Conservation (phyloP, 352 stramenopile genomes). For the Achlya hypogyna region DNA sequence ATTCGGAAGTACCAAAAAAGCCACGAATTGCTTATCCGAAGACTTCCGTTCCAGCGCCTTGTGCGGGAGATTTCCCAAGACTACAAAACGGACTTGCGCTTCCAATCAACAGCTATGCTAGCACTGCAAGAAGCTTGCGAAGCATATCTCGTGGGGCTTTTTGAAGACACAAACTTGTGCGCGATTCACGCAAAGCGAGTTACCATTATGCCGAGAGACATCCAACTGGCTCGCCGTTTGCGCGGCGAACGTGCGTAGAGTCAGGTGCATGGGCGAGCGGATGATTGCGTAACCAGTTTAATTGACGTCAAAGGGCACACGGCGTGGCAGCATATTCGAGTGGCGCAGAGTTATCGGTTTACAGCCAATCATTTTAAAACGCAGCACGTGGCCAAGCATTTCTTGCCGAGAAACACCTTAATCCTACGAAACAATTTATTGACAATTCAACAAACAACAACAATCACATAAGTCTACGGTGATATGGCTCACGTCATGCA, state of each 20-base stretch:
- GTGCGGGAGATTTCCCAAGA: conserved; percentile 92
- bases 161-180: conserved; percentile 94
- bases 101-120: conserved; percentile 91
- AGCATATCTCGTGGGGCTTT: conserved; percentile 92
- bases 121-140: conserved; percentile 88
- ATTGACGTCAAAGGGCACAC: too few relatives aligned
- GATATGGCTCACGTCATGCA: too few relatives aligned
- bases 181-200: conserved; percentile 94
- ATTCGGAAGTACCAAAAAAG: conserved; percentile 91
- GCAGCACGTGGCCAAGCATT: too few relatives aligned
- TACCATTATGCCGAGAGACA: conserved; percentile 97
- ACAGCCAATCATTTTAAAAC: too few relatives aligned
- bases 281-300: too few relatives aligned
- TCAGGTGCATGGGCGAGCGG: too few relatives aligned
- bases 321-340: too few relatives aligned
- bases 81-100: conserved; percentile 96
- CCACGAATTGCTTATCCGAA: conserved; percentile 88
- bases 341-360: too few relatives aligned
- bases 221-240: conserved; percentile 90
- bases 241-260: conserved; percentile 85
- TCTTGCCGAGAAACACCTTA: too few relatives aligned
- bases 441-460: too few relatives aligned
- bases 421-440: too few relatives aligned
- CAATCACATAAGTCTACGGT: too few relatives aligned
- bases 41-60: conserved; percentile 83